A percentile compares a stretch with the other conserved stretches of the same genome.
phyloP scores from a whole-genome alignment of 2,329 filamentous ascomycete genomes.

The Xylariaceae sp. region DNA sequence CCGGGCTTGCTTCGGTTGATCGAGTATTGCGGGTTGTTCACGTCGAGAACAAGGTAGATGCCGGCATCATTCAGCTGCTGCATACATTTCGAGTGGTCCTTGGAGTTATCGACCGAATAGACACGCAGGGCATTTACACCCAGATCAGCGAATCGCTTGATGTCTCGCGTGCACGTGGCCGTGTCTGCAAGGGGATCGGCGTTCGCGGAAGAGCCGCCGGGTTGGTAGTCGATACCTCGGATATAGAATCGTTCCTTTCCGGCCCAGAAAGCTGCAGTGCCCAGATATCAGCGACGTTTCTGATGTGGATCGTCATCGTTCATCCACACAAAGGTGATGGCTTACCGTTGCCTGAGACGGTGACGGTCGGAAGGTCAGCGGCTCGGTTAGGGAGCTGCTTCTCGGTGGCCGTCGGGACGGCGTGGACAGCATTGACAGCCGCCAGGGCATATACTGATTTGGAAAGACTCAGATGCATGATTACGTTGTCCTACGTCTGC shows the following conservation, averaged over 20 bases:
- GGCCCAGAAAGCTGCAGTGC: conserved; percentile 51
- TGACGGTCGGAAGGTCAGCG: conserved; percentile 44
- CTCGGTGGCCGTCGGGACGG: conserved; percentile 46
- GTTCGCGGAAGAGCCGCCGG: conserved; percentile 51
- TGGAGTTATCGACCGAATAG: conserved; percentile 85
- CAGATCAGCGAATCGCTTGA: conserved; percentile 74
- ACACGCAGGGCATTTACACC: conserved; percentile 89
- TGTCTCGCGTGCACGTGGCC: conserved; percentile 68
- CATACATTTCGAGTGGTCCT: conserved; percentile 83
- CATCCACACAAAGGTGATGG: neutral
- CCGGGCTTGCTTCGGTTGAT: conserved; percentile 72
- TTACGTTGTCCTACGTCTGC: conserved; percentile 24
- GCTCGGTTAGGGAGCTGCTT: conserved; percentile 46
- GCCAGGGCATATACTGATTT: conserved; percentile 46
- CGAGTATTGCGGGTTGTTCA: conserved; percentile 86
- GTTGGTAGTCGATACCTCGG: conserved; percentile 58
- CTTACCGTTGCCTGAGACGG: conserved; percentile 52
- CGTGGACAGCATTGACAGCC: conserved; percentile 39
- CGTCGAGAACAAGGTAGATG: conserved; percentile 88
- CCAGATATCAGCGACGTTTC: too few species aligned
- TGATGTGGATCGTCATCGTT: too few species aligned
- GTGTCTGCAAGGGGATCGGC: conserved; percentile 72
- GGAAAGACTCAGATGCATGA: conserved; percentile 46
- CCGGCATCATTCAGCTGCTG: conserved; percentile 69
- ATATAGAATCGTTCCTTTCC: conserved; percentile 52